Evolutionary conservation across 2,329 filamentous ascomycete species (phyloP), one percentile per base, ranked within the genome.

Genomic region (Paradendryphiella salina): DNA sequence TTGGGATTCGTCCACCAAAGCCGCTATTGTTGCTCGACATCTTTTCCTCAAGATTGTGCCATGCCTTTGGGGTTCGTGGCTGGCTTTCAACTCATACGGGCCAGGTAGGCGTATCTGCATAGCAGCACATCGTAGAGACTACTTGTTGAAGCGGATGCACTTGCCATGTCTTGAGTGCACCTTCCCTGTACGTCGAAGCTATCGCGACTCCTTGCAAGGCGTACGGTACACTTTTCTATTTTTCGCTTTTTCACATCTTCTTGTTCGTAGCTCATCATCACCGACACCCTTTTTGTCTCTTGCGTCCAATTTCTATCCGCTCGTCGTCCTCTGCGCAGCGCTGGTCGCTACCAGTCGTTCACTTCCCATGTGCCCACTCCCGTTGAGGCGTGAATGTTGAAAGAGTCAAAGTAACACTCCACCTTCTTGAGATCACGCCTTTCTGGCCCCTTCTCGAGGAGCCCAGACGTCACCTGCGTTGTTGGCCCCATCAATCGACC

Each of bases 291-390:
- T 37, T 32, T n/a, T 26, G 42, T 37, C 17, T 34, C 9, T 33
- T 11, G 2, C 33, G 26, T 17, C 17, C 36, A 34, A 8, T 38
- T 11, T 28, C 13, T 31, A 18, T 29, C 21, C 14, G 14, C 40
- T 29, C 33, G 13, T 14, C 21, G 17, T 31, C 13, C 11, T 1
- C 34, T 41, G 4, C 7, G 20, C 39, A 50, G 49, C 38, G 47
- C 57, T 48, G 48, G 51, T 28, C 40, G 54, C 51, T 50, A 32
- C 34, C 10, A 5, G 20, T 14, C 34, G 8, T 31, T 33, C 47
- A 9, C 52, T 44, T 13, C 9, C 15, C 15, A 3, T 6, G 17
- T n/a, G n/a, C 13, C 6, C 17, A 34, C 28, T 20, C 1, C 5
- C 3, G 11, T n/a, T 18, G n/a, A 6, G 6, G 11, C 1, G 28